These are phyloP conservation scores for Malania oleifera DNA, from an alignment of 164 flowering plant genomes.

Conservation along the genomic window DNA sequence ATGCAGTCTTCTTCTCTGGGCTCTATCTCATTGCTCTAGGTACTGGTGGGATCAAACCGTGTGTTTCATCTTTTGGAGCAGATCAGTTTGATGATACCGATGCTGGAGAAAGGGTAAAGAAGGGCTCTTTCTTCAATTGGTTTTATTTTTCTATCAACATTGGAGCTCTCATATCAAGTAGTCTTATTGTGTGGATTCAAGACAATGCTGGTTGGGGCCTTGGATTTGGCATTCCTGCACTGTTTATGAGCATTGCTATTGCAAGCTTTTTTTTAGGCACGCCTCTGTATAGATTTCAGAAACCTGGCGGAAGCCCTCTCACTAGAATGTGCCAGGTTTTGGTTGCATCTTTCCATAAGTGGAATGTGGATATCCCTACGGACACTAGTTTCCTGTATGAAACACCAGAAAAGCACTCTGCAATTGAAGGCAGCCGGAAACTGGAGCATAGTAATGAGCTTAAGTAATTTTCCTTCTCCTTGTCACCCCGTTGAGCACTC, in stretches of 20 bases:
- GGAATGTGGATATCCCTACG: conserved; percentile 48
- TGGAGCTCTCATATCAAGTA: conserved; percentile 80
- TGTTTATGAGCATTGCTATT: conserved; percentile 76
- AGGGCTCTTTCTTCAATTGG: conserved; percentile 91
- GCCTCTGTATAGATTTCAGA: conserved; percentile 75
- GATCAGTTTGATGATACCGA: conserved; percentile 92
- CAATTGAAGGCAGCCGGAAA: conserved; percentile 78
- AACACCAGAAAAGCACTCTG: conserved; percentile 56
- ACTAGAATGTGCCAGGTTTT: conserved; percentile 85
- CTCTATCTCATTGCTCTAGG: conserved; percentile 83
- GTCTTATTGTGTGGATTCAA: conserved; percentile 74
- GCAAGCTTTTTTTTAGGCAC: conserved; percentile 73
- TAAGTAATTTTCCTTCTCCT: conserved; percentile 32
- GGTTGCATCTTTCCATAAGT: conserved; percentile 63
- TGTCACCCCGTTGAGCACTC: too few species aligned
- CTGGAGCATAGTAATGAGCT: conserved; percentile 71
- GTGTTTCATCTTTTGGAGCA: conserved; percentile 90
- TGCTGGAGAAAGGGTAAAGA: conserved; percentile 59
- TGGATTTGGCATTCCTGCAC: conserved; percentile 86
- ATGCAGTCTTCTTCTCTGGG: conserved; percentile 64
- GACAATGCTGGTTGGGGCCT: conserved; percentile 90
- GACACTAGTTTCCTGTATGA: conserved; percentile 72
- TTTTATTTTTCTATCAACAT: conserved; percentile 81
- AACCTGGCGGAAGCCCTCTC: conserved; percentile 86
- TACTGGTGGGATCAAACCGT: conserved; percentile 87